Evolutionary conservation across 805 yeast species (phyloP), one percentile per base, ranked within the genome.

Genomic region (Monosporozyma aquatica): DNA sequence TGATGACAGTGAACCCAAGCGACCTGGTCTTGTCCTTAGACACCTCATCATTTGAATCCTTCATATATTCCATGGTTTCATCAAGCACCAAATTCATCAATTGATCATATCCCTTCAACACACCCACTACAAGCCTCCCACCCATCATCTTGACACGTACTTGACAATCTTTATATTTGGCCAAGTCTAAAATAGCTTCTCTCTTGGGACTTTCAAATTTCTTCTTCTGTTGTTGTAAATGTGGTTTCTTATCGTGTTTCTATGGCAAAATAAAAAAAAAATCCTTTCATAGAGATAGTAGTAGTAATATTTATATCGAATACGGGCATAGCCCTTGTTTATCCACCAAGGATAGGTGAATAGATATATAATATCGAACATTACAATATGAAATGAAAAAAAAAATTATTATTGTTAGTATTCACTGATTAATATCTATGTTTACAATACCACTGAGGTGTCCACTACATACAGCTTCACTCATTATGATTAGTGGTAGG

Each of bases 101-200:
- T 58, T 80, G 87, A 58, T 83, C 94, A 56, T 71, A 82, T 6
- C 97, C 97, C 52, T 84, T 86, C 52, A 90, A 72, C 1, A 68
- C 66, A 27, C 98, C 98, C 14, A 70, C 69, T n/a, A 83, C 78
- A 52, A 80, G 79, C 56, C 97, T 76, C 6, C 95, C 96, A 10
- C 95, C 95, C 50, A 80, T 74, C 58, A 92, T 78, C 53, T 83
- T 80, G 42, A 89, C 90, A 53, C 80, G 73, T 32, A 90, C 77
- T 50, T 71, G 62, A 51, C 81, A 71, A 58, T 86, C 94, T 53
- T 76, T 76, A 59, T 83, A 85, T 56, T 78, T 82, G 47, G 80
- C 75, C 46, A 92, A 69, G 60, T 89, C 87, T 43, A 87, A 69
- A 46, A 89, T 85, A 18, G 95, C 94, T 48, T 89, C 96, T 64